Base-by-base conservation (phyloP, 2,329 filamentous ascomycete genomes). In the Aspergillus melleus region DNA sequence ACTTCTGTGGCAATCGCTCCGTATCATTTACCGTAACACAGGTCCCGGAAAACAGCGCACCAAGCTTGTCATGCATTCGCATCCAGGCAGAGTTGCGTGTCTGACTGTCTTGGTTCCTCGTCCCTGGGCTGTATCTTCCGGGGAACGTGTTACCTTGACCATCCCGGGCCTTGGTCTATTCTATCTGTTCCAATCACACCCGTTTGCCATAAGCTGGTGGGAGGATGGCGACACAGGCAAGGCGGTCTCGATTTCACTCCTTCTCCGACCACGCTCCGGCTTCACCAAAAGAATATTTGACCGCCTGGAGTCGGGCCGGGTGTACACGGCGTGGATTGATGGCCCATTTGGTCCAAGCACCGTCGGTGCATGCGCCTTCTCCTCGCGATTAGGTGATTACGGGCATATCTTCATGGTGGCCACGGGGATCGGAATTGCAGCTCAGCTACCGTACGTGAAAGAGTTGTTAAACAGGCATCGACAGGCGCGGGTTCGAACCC, bases 381-480 rank as follows among this genome's bases (percentile, higher is more conserved):
- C 73, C 22, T 54, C 62, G 0, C 50, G 70, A 47, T 44, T 62
- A 30, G 54, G 57, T 10, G 61, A 64, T 39, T 77, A 71, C 61
- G 58, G 73, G 46, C 63, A 64, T 59, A 63, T 77, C 20, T 62
- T 78, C 3, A 73, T 78, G 59, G 59, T 76, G 20, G 62, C 70
- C 14, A 77, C 65, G 30, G 66, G 70, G n/a, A 76, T 76, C 44
- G 66, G 73, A 2, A 76, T 77, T 44, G 62, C 66, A n/a, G 67
- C 68, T 42, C 62, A 74, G 46, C 60, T 77, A 52, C 71, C 64
- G 8, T 76, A 74, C 63, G 66, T 78, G 6, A 74, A 74, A 53
- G 62, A 75, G 57, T 63, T 78, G 5, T 63, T 78, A 10, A 59
- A 73, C 22, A 61, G 66, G 11, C 66, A 68, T 55, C 58, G 69